Evolutionary conservation across 1,284 basidiomycete species (phyloP), one percentile per base, ranked within the genome.

Genomic region (Spongiforma sp.): DNA sequence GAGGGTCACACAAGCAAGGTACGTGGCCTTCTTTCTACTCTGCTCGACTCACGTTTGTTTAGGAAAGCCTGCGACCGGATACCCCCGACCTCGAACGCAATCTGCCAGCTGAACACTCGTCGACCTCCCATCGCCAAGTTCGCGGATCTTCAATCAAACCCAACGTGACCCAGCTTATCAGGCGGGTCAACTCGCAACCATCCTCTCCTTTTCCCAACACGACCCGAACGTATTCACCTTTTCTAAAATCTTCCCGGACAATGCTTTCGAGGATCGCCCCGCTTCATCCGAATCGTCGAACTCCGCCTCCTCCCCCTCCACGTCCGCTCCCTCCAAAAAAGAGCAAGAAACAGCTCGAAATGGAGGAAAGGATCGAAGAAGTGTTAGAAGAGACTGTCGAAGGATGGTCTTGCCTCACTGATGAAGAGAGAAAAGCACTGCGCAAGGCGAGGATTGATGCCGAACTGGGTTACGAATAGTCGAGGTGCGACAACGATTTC

Each of bases 301-400:
- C 89, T 2, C 91, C 91, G 0, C 90, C 91, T 0, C 86, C 86
- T 0, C 88, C 89, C 0, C 84, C 82, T 0, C 90, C 89, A 3
- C 85, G 86, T 17, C 86, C 86, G 0, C 87, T 86, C 28, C 86
- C 84, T 52, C 83, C 82, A 58, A 86, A 89, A 78, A 93, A 93
- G 80, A 88, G 83, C 54, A 92, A 93, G 81, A 93, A 93, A 75
- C 86, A 90, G 77, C 75, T 90, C 28, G 85, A 89, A 71, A 77
- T 85, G 70, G 91, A 93, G 77, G 90, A 93, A 76, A 84, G 82
- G 71, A 92, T 92, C 84, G 90, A 93, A 73, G 86, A 90, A 75
- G 90, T 93, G 76, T 77, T 93, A 60, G 81, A 89, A 50, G 91
- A 93, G 65, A 86, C 80, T 53, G 79, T 90, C 11, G 89, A 90